Base-by-base conservation (phyloP, 257 asterid genomes). In the Plantago ovata region DNA sequence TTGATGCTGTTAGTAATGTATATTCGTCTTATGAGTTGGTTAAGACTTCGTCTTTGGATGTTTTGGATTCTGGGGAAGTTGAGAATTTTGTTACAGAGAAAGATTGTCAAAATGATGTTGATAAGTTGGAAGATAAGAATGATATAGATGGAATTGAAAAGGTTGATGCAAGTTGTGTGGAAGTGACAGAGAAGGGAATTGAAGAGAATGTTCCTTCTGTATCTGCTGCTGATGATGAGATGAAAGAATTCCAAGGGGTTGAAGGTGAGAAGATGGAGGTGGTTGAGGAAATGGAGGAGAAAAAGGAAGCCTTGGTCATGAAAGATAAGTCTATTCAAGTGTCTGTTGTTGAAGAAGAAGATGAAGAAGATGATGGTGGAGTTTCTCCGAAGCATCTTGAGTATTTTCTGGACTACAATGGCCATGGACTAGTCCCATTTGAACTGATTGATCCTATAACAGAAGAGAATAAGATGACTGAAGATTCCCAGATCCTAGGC, bases 1-100 rank as follows among this genome's bases (percentile, higher is more conserved):
- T 44, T 55, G 56, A 41, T 32, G 51, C 33, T 46, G 48, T 55
- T 65, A 19, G 51, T 49, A 55, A 65, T 53, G 61, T 22, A 15
- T 63, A 75, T 69, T 78, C 81, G 3, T 53, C 85, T 69, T 78
- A 81, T 72, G 19, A 67, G 46, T 65, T 85, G 74, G 73, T 85
- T 39, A 83, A 83, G 58, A 68, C 79, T 2, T 74, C 90, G 39
- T 82, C 91, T 59, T 84, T 87, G 90, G 90, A 82, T 76, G 85
- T 57, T 50, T 70, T 84, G 83, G 98, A 73, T 63, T 64, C 77
- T 69, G 70, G 65, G 45, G 70, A 64, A 53, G 73, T 66, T 64
- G 72, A 65, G 13, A 67, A 76, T 61, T 72, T 69, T 55, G 49
- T 73, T 58, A 14, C 60, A 5, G 72, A 67, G 33, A 73, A 53